Conservation (phyloP, 2,329 filamentous ascomycete genomes). For the Teratosphaeria nubilosa region DNA sequence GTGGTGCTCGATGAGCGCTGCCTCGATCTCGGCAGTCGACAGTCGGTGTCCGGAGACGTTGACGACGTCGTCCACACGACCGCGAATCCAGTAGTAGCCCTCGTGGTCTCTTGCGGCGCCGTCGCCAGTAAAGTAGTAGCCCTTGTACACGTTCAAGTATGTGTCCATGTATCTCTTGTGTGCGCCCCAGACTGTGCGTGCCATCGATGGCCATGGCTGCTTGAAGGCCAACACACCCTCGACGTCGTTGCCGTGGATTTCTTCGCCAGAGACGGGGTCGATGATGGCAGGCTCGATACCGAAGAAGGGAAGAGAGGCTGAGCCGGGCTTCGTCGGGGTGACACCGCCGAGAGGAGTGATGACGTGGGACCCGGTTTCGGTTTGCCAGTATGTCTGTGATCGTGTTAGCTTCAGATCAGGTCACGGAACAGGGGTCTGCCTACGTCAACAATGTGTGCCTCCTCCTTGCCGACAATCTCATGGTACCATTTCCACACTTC, state of each 20-base stretch:
- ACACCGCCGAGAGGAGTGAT: constrained; percentile 89
- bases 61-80: constrained; percentile 95
- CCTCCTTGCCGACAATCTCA: constrained; percentile 84
- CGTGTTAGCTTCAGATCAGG: constrained; percentile 4
- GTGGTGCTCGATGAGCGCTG: constrained; percentile 84
- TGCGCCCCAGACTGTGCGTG: constrained; percentile 91
- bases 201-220: constrained; percentile 97
- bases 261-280: constrained; percentile 87
- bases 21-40: constrained; percentile 96
- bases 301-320: constrained; percentile 93
- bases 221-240: constrained; percentile 96
- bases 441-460: constrained; percentile 89
- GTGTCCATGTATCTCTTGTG: constrained; percentile 99
- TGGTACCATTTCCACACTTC: constrained; percentile 99
- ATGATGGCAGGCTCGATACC: constrained; percentile 96
- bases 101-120: constrained; percentile 94
- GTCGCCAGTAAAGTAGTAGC: constrained; percentile 93
- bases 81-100: constrained; percentile 99
- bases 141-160: constrained; percentile 94
- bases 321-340: constrained; percentile 93
- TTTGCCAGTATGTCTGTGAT: constrained; percentile 94
- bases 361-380: constrained; percentile 92
- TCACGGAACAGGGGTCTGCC: constrained; percentile 29
- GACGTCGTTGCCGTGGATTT: constrained; percentile 90
- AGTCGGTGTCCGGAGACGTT: constrained; percentile 95